Evolutionary conservation across 495 filamentous ascomycete genomes (phyloP).

Genomic region (Hypoxylon lenormandii): DNA sequence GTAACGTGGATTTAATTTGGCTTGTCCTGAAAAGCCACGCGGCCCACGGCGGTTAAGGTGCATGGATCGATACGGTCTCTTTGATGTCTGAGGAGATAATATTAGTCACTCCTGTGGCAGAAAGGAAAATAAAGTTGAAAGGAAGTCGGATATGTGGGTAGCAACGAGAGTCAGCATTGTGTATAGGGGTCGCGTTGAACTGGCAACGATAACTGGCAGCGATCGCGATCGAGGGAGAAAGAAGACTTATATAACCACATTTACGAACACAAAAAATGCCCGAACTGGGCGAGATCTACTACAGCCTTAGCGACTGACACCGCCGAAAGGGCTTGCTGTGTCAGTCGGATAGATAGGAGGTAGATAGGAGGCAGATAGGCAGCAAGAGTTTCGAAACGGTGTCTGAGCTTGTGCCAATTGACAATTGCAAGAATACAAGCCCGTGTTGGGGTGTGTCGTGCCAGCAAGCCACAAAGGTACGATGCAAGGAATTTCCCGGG

Average conservation of each 20-base stretch:
- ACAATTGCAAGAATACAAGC: not conserved
- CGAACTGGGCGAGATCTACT: conserved; percentile 30
- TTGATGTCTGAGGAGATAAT: conserved; percentile 11
- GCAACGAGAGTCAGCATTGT: too few species aligned
- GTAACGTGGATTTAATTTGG: not conserved
- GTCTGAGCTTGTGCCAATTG: conserved; percentile 27
- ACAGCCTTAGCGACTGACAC: conserved; percentile 15
- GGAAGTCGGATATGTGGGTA: too few species aligned
- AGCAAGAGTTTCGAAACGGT: conserved; percentile 26
- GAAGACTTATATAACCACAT: conserved; percentile 8
- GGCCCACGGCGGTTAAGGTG: conserved; percentile 6
- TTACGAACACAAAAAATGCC: conserved; percentile 10
- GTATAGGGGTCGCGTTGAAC: conserved; percentile 16
- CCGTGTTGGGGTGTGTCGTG: conserved; percentile 15
- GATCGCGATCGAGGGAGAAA: conserved; percentile 38
- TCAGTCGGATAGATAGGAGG: conserved; percentile 4
- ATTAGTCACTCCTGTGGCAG: not conserved
- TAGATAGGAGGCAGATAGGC: not conserved
- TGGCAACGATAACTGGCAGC: conserved; percentile 19
- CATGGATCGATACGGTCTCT: conserved; percentile 3
- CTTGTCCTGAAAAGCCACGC: conserved; percentile 19
- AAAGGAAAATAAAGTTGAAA: conserved; percentile 1
- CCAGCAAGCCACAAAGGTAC: conserved; percentile 36
- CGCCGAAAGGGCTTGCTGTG: conserved; percentile 28
- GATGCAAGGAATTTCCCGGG: conserved; percentile 32